Percentiles rank a stretch among this genome's conserved stretches.
phyloP scores from a whole-genome alignment of 345 rosid genomes.

The Corchorus capsularis region DNA sequence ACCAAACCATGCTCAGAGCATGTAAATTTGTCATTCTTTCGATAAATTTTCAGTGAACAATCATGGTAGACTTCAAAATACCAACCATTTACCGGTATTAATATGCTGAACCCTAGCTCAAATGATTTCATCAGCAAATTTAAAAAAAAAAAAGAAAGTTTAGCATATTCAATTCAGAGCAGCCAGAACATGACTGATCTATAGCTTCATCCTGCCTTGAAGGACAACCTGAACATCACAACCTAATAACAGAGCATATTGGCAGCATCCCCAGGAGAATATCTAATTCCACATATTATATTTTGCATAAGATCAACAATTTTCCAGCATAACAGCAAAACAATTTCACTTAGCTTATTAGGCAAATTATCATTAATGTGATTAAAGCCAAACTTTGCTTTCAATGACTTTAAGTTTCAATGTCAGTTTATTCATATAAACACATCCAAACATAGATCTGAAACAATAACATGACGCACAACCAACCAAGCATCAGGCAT shows the following conservation, averaged over 20 bases:
- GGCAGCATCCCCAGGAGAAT: not conserved
- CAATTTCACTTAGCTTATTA: not conserved
- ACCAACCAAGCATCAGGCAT: too few relatives aligned
- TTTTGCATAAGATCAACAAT: not conserved
- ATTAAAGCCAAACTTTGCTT: not conserved
- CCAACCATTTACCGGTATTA: too few relatives aligned
- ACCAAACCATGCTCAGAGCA: too few relatives aligned
- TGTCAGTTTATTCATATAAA: too few relatives aligned
- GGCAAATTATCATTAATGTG: not conserved
- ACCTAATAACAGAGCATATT: not conserved
- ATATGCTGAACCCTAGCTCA: not conserved
- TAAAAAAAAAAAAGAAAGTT: not conserved
- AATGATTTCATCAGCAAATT: not conserved
- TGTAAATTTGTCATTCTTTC: too few relatives aligned
- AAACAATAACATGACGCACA: too few relatives aligned
- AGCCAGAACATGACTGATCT: not conserved
- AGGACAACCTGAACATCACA: not conserved
- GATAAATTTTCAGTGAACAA: too few relatives aligned
- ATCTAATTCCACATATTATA: not conserved
- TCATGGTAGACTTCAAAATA: too few relatives aligned
- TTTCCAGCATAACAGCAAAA: not conserved
- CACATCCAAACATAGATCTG: too few relatives aligned
- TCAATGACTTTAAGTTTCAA: too few relatives aligned
- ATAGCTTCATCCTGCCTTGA: not conserved
- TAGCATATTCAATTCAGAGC: not conserved